These are phyloP conservation scores for Bothriochloa decipiens DNA, from an alignment of 176 grass and related monocot genomes.

Conservation along the genomic window DNA sequence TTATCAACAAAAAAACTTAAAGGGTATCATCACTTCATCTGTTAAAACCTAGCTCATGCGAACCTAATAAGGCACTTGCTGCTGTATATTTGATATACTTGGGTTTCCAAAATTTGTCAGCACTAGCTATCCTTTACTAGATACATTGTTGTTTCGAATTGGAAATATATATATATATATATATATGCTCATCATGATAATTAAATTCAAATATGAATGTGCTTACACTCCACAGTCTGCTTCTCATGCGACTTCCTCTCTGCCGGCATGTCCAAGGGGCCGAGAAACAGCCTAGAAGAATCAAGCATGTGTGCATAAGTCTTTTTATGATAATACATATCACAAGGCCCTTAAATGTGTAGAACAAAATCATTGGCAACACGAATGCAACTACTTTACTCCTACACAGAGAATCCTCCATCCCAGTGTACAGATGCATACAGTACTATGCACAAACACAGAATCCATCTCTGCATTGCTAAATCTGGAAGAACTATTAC, in stretches of 20 bases:
- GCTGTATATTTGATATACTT: not conserved
- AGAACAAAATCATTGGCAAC: no score
- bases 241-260: not conserved
- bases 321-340: not conserved
- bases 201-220: not conserved
- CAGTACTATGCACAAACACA: no score
- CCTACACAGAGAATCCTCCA: no score
- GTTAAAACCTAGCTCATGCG: no score
- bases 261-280: slow-evolving; percentile 10
- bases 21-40: no score
- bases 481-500: not conserved
- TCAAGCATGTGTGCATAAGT: not conserved
- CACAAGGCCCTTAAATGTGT: not conserved
- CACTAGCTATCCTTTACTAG: not conserved
- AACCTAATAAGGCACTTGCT: not conserved
- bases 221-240: not conserved
- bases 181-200: not conserved
- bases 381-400: no score
- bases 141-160: not conserved
- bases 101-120: not conserved
- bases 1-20: no score
- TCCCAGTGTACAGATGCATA: no score
- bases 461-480: not conserved
- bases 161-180: not conserved
- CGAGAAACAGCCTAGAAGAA: slow-evolving; percentile 9